A percentile compares a stretch with the other conserved stretches of the same genome.
These are phyloP conservation scores for Dryas integrifolia DNA, from an alignment of 331 rosid genomes.

Conservation along the genomic window DNA sequence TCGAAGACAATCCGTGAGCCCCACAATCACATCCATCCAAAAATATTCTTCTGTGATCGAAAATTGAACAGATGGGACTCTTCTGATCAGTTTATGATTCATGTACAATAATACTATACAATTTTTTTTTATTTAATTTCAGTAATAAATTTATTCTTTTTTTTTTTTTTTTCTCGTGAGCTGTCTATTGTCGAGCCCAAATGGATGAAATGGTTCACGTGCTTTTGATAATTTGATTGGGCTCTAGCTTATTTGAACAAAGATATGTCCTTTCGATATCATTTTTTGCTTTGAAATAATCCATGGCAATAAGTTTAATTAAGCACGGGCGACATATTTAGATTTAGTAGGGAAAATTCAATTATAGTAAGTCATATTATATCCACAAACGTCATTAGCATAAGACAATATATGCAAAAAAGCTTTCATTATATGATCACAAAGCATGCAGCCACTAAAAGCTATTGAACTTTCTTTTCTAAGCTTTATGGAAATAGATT, in stretches of 20 bases:
- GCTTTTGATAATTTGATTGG: constrained; percentile 28
- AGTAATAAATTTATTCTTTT: constrained; percentile 16
- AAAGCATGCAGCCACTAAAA: constrained; percentile 8
- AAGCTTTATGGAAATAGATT: too few species aligned
- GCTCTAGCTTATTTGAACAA: background rate
- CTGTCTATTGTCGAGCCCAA: constrained; percentile 33
- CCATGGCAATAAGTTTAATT: background rate
- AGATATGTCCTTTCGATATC: background rate
- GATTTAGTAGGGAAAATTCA: background rate
- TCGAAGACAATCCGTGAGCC: constrained; percentile 35
- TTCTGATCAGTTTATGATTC: constrained; percentile 32
- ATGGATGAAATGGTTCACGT: constrained; percentile 43
- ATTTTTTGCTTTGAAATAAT: too few species aligned
- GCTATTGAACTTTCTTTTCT: background rate
- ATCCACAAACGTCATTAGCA: background rate
- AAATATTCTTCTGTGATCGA: constrained; percentile 38
- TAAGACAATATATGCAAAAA: background rate
- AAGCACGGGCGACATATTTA: background rate
- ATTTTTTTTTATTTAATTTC: constrained; percentile 27
- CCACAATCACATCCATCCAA: constrained; percentile 52
- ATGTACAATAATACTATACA: background rate
- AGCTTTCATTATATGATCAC: background rate
- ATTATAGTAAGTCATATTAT: background rate
- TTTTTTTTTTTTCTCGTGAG: constrained; percentile 25
- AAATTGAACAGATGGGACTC: constrained; percentile 46